Conservation (phyloP, 306 rosid species). For the Vigna unguiculata region DNA sequence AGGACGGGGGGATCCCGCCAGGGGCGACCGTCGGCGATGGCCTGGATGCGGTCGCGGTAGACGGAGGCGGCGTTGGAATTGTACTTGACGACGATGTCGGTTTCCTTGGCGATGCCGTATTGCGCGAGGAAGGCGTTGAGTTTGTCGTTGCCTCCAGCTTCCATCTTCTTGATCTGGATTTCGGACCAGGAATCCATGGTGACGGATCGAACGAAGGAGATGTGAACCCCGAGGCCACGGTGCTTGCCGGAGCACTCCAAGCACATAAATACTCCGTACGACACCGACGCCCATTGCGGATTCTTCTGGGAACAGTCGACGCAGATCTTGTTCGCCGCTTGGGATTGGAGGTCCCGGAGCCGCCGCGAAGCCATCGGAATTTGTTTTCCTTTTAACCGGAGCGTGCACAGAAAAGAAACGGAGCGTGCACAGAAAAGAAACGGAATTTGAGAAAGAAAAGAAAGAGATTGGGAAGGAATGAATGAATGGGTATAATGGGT, state of each 20-base stretch:
- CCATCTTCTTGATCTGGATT: conserved; percentile 97
- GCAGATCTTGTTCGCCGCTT: conserved; percentile 80
- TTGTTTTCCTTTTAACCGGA: conserved; percentile 1
- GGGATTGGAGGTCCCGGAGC: conserved; percentile 89
- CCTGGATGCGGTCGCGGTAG: conserved; percentile 90
- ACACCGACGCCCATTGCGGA: conserved; percentile 99
- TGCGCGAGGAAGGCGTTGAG: conserved; percentile 78
- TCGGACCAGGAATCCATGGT: conserved; percentile 99
- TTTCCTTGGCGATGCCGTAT: conserved; percentile 85
- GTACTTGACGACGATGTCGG: conserved; percentile 84
- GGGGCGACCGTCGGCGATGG: conserved; percentile 86
- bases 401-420: not conserved
- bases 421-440: not conserved
- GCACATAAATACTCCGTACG: conserved; percentile 97
- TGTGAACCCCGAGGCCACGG: conserved; percentile 98
- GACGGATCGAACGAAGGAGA: conserved; percentile 97
- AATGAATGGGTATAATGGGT: not conserved
- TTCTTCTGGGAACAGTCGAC: conserved; percentile 96
- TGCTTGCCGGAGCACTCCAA: conserved; percentile 98
- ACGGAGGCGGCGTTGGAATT: conserved; percentile 83
- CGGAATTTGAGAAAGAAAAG: not conserved
- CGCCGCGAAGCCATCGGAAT: conserved; percentile 78
- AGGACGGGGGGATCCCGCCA: conserved; percentile 94
- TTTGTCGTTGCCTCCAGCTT: conserved; percentile 84
- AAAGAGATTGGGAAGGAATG: too few species aligned